A percentile compares a stretch with the other conserved stretches of the same genome.
Conservation (phyloP, 176 grass and related monocot species). For the Oryza punctata region DNA sequence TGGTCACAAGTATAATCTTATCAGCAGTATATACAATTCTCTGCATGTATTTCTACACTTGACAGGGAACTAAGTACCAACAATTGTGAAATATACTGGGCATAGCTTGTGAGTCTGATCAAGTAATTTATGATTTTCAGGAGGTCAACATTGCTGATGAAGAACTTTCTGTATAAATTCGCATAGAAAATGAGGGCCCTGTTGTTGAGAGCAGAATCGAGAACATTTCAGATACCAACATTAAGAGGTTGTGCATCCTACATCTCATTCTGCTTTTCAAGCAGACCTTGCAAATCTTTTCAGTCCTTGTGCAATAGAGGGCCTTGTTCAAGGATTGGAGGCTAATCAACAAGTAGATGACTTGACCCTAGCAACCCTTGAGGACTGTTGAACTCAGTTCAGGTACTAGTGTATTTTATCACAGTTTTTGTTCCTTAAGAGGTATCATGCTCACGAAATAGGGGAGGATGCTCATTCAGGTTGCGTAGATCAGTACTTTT, state of each 20-base stretch:
- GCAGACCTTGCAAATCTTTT: conserved; percentile 86
- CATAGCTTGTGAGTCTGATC: conserved; percentile 23
- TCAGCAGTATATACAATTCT: not conserved
- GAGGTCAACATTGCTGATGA: conserved; percentile 51
- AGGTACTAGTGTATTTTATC: conserved; percentile 53
- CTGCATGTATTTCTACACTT: no score
- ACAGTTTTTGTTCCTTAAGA: not conserved
- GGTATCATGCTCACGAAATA: conserved; percentile 75
- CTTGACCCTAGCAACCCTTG: conserved; percentile 80
- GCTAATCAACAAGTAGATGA: conserved; percentile 61
- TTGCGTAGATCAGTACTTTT: conserved; percentile 29
- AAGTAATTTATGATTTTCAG: conserved; percentile 50
- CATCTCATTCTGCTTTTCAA: conserved; percentile 47
- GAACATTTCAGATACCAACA: conserved; percentile 13
- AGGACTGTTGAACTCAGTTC: conserved; percentile 76
- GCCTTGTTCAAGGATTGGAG: conserved; percentile 52
- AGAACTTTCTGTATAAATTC: conserved; percentile 38
- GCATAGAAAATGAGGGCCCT: conserved; percentile 68
- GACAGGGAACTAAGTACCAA: not conserved
- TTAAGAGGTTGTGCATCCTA: conserved; percentile 53
- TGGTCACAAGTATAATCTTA: not conserved
- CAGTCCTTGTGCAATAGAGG: conserved; percentile 85
- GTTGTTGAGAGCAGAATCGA: conserved; percentile 37
- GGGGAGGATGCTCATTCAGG: conserved; percentile 96
- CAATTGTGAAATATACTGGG: conserved; percentile 3